These are phyloP conservation scores for Penicillium janthinellum DNA, from an alignment of 2,329 filamentous ascomycete genomes.

Conservation along the genomic window DNA sequence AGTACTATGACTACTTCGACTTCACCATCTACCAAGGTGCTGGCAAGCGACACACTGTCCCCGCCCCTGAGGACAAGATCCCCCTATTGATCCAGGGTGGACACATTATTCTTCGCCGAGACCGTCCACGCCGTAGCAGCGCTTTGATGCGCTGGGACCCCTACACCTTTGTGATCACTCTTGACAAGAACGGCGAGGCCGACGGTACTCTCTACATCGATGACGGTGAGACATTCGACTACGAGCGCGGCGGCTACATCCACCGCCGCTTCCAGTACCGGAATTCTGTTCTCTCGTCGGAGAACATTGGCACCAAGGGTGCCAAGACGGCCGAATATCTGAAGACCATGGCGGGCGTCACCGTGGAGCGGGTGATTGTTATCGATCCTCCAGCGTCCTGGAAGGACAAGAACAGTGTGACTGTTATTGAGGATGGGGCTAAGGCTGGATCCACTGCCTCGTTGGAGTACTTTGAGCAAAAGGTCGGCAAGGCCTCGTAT, in stretches of 20 bases:
- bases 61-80: constrained; percentile 80
- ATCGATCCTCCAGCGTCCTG: constrained; percentile 76
- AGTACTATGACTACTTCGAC: constrained; percentile 95
- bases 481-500: constrained; percentile 60
- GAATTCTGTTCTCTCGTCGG: constrained; percentile 64
- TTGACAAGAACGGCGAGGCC: constrained; percentile 70
- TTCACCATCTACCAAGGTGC: constrained; percentile 74
- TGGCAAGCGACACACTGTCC: constrained; percentile 68
- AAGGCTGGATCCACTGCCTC: constrained; percentile 52
- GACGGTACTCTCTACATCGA: constrained; percentile 86
- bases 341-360: constrained; percentile 75
- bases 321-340: constrained; percentile 72
- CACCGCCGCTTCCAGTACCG: constrained; percentile 75
- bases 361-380: constrained; percentile 80
- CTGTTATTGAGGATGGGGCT: constrained; percentile 50
- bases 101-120: constrained; percentile 86
- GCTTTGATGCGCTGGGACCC: constrained; percentile 92
- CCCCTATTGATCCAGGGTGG: constrained; percentile 91
- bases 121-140: constrained; percentile 80
- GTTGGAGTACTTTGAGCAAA: constrained; percentile 58
- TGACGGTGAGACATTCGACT: constrained; percentile 91
- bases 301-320: constrained; percentile 64
- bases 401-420: constrained; percentile 64
- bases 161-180: constrained; percentile 82
- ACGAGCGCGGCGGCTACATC: constrained; percentile 82